These are phyloP conservation scores for Tricholoma flavovirens DNA, from an alignment of 768 basidiomycete genomes.

Conservation along the genomic window DNA sequence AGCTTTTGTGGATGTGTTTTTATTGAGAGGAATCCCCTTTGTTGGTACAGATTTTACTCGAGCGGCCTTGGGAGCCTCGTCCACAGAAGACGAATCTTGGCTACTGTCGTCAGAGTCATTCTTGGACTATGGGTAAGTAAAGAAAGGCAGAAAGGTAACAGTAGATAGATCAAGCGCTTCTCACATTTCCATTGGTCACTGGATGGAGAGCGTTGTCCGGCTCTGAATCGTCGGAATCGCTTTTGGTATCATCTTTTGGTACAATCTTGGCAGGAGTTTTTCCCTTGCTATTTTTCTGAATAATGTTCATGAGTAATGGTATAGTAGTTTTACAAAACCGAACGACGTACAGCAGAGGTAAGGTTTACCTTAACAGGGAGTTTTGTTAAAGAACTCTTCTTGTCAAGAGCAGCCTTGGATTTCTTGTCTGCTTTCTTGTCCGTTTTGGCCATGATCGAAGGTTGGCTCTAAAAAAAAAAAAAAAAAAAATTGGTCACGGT, in stretches of 20 bases:
- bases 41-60: conserved; percentile 36
- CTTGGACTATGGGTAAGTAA: conserved; percentile 18
- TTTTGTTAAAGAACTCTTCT: conserved; percentile 25
- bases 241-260: conserved; percentile 28
- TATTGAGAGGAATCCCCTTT: conserved; percentile 29
- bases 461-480: conserved; percentile 18
- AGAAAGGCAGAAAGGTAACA: background rate
- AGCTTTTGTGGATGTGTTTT: conserved; percentile 23
- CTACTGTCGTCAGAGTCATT: conserved; percentile 40
- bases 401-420: conserved; percentile 26
- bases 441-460: conserved; percentile 35
- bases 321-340: background rate
- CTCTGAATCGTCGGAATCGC: conserved; percentile 23
- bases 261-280: conserved; percentile 18
- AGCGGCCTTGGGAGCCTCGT: conserved; percentile 53
- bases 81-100: conserved; percentile 40
- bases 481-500: conserved; percentile 18
- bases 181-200: conserved; percentile 28
- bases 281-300: conserved; percentile 19
- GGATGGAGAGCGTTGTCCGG: conserved; percentile 24
- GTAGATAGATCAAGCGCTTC: conserved; percentile 6
- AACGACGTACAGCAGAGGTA: conserved; percentile 29
- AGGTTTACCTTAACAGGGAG: conserved; percentile 34
- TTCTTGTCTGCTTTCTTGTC: conserved; percentile 44
- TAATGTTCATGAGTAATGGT: background rate